Evolutionary conservation across 306 rosid species (phyloP).

Genomic region (Cucurbita argyrosperma): DNA sequence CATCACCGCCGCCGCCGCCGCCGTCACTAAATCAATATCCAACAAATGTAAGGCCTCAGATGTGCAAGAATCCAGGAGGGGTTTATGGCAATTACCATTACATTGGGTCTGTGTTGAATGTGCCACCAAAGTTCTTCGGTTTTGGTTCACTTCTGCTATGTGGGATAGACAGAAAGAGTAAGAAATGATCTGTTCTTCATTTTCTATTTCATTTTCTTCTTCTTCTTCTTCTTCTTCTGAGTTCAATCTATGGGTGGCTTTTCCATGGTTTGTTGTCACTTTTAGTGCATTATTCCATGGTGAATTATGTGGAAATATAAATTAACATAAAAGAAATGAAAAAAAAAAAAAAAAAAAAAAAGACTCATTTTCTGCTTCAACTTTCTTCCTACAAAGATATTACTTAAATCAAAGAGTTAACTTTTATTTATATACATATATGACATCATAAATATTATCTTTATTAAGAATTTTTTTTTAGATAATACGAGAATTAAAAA

Average conservation of each 20-base stretch:
- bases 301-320: background rate
- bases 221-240: background rate
- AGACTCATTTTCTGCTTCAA: background rate
- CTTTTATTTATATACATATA: too few relatives aligned
- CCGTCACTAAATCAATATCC: conserved; percentile 13
- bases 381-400: background rate
- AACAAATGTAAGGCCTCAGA: conserved; percentile 29
- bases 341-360: background rate
- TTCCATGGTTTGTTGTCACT: background rate
- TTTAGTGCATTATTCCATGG: background rate
- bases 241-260: background rate
- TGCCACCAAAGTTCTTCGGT: conserved; percentile 67
- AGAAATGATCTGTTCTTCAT: conserved; percentile 28
- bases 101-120: conserved; percentile 57
- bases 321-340: background rate
- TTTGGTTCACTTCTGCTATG: conserved; percentile 51
- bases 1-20: conserved; percentile 12
- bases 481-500: too few relatives aligned
- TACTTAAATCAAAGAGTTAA: too few relatives aligned
- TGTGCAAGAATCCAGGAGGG: conserved; percentile 51
- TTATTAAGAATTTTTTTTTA: too few relatives aligned
- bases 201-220: background rate
- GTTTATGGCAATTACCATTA: conserved; percentile 35
- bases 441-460: too few relatives aligned
- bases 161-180: conserved; percentile 46